Evolutionary conservation across 345 rosid species (phyloP), one percentile per base, ranked within the genome.

Genomic region (Schrenkiella parvula): DNA sequence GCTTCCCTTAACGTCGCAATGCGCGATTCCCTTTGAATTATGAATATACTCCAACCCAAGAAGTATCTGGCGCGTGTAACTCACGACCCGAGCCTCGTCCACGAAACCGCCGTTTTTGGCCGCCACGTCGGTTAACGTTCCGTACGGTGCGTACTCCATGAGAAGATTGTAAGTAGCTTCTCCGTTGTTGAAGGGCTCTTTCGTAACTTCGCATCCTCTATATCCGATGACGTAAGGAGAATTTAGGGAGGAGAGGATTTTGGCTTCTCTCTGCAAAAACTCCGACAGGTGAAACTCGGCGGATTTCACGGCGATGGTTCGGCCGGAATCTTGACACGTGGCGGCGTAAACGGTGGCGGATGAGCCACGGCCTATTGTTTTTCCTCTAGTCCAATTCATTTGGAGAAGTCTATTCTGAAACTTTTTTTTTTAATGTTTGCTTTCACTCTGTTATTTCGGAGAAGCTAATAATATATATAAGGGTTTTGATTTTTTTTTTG

Each of bases 341-440:
- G 92, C 91, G 25, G 85, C 61, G 59, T 84, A 87, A 13, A 89
- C 95, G 76, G 85, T 71, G 81, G 92, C 92, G 0, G 92, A 77
- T 60, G 97, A 87, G 82, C 92, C 91, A 22, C 55, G 80, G 81
- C 97, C 97, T 55, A 91, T 55, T 22, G 64, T 41, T 59, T 59
- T 84, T 56, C 87, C 88, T 75, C 91, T 83, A 3, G 82, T 88
- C 95, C 97, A 90, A 50, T 80, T 79, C 91, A 86, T 89, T 61
- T 37, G 74, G 74, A 62, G 47, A 34, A 57, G 21, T 50, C 50
- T 26, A 15, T 23, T 61, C 15, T 72, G 35, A 35, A 12, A 48
- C 21, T 12, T 52, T 63, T 43, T 53, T 43, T 28, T 25, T 34
- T 25, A n/a, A 18, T 68, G 75, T 76, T 12, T 70, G 75, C 31